Conservation (phyloP, 1,139 yeast genomes). For the Sugiyamaella castrensis region DNA sequence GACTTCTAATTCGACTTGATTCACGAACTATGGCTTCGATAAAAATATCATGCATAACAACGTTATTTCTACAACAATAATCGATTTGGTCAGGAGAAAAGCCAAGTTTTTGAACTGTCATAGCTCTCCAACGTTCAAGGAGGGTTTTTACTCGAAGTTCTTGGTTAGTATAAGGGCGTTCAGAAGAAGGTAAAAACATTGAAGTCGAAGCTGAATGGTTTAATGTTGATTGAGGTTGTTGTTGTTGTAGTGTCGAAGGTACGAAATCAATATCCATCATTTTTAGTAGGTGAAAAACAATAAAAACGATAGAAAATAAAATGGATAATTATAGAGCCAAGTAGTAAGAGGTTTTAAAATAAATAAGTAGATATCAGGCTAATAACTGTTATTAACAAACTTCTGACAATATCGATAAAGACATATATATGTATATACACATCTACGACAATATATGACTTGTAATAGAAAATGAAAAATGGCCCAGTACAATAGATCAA, state of each 20-base stretch:
- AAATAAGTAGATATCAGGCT: too few relatives aligned
- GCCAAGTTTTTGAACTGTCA: conserved; percentile 26
- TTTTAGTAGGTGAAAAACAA: background rate
- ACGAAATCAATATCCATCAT: conserved; percentile 11
- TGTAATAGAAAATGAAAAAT: too few relatives aligned
- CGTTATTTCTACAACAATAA: conserved; percentile 29
- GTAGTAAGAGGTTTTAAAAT: too few relatives aligned
- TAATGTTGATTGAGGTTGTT: background rate
- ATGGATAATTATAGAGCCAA: too few relatives aligned
- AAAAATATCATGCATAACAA: conserved; percentile 32
- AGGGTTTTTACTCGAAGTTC: conserved; percentile 18
- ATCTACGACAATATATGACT: too few relatives aligned
- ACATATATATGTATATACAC: too few relatives aligned
- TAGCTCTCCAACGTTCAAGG: conserved; percentile 29
- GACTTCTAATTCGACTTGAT: conserved; percentile 26
- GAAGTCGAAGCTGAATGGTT: conserved; percentile 1
- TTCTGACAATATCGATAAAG: too few relatives aligned
- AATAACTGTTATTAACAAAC: too few relatives aligned
- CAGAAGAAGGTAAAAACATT: conserved; percentile 13
- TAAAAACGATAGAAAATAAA: background rate
- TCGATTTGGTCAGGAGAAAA: conserved; percentile 27
- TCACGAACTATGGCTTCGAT: conserved; percentile 29
- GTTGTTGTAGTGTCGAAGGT: conserved; percentile 4
- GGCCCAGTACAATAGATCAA: too few relatives aligned
- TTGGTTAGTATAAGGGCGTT: conserved; percentile 11